Conservation (phyloP, 75 land plant species). For the Picea sitchensis region DNA sequence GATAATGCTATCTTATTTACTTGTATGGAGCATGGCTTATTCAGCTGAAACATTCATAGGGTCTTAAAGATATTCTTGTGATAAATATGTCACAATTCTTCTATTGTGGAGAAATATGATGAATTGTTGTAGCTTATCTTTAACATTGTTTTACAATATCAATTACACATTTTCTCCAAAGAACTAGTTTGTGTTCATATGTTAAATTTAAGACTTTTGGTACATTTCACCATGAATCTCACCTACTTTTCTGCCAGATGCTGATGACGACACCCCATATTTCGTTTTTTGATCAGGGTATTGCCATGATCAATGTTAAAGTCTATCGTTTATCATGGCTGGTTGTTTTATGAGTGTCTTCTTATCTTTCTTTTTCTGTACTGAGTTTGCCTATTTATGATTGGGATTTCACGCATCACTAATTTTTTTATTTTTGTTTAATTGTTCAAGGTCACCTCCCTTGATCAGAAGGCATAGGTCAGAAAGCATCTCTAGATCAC, state of each 20-base stretch:
- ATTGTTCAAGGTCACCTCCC: slow-evolving; percentile 13
- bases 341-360: background rate
- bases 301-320: background rate
- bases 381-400: background rate
- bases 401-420: background rate
- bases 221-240: background rate
- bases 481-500: slow-evolving; percentile 58
- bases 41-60: too few relatives aligned
- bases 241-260: background rate
- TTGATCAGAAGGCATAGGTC: slow-evolving; percentile 33
- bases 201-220: background rate
- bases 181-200: background rate
- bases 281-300: background rate
- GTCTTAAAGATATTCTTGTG: too few relatives aligned
- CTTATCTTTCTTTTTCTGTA: background rate
- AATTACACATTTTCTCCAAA: background rate
- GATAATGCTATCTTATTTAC: too few relatives aligned
- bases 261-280: background rate
- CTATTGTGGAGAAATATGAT: too few relatives aligned
- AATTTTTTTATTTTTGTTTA: background rate
- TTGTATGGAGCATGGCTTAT: too few relatives aligned
- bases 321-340: background rate
- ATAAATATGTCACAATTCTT: too few relatives aligned
- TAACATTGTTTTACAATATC: background rate
- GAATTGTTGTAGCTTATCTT: background rate